These are phyloP conservation scores for Trifolium subterraneum DNA, from an alignment of 306 rosid genomes.

Conservation along the genomic window DNA sequence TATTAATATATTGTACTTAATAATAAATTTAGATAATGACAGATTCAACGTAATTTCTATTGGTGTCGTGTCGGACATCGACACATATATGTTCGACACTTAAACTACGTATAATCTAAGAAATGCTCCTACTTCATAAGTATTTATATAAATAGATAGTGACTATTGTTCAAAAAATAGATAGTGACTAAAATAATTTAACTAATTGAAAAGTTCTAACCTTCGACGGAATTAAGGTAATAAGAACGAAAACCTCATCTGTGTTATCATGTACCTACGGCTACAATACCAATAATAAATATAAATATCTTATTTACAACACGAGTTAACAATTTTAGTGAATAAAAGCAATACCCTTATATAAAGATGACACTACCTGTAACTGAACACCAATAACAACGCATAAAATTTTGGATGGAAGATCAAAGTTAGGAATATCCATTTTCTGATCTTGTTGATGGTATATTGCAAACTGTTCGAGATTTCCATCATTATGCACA, in stretches of 20 bases:
- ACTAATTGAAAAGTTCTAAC: not conserved
- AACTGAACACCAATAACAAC: constrained; percentile 53
- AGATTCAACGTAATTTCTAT: too few species aligned
- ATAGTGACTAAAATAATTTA: too few species aligned
- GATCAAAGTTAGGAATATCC: constrained; percentile 58
- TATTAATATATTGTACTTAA: too few species aligned
- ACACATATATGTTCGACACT: too few species aligned
- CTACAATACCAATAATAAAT: too few species aligned
- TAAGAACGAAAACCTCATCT: constrained; percentile 69
- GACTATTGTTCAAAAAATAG: too few species aligned
- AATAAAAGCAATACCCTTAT: not conserved
- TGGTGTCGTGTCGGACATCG: too few species aligned
- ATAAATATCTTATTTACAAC: not conserved
- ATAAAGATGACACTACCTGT: constrained; percentile 48
- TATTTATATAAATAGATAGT: too few species aligned
- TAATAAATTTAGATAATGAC: too few species aligned
- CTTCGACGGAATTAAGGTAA: constrained; percentile 58
- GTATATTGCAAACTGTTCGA: constrained; percentile 59
- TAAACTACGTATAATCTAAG: too few species aligned
- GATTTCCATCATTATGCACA: constrained; percentile 34
- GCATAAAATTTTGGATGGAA: constrained; percentile 77
- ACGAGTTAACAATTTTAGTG: not conserved
- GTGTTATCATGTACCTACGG: constrained; percentile 69
- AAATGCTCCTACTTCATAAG: too few species aligned
- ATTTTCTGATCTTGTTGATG: constrained; percentile 42